phyloP scores from a whole-genome alignment of 148 eudicot genomes.

The Bassia scoparia region DNA sequence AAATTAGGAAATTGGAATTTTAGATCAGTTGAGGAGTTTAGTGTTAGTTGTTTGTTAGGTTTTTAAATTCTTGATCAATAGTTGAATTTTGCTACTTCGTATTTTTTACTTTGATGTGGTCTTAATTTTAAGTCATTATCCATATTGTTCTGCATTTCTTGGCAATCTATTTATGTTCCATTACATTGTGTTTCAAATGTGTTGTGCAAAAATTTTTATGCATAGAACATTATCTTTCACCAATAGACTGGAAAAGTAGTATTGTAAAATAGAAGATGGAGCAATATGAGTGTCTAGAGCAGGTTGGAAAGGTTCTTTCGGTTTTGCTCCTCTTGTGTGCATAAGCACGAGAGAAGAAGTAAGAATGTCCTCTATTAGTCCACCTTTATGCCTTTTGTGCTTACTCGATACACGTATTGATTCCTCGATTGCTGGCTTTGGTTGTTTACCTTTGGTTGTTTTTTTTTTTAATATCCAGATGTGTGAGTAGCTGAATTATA shows the following conservation, averaged over 20 bases:
- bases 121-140: slow-evolving; percentile 8
- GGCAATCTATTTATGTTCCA: slow-evolving; percentile 9
- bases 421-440: slow-evolving; percentile 8
- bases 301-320: slow-evolving; percentile 92
- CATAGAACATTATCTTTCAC: slow-evolving; percentile 5
- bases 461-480: too few species aligned
- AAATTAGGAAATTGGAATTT: too few species aligned
- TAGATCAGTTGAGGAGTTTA: too few species aligned
- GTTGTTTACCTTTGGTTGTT: slow-evolving; percentile 17
- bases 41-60: too few species aligned
- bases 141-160: background rate
- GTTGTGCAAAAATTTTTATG: background rate
- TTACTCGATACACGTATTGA: background rate
- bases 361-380: slow-evolving; percentile 25
- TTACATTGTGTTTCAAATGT: background rate
- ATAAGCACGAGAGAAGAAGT: slow-evolving; percentile 95
- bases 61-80: background rate
- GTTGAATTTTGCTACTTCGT: background rate
- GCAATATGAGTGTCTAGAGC: slow-evolving; percentile 86
- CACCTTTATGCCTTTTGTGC: background rate
- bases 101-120: background rate
- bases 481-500: too few species aligned
- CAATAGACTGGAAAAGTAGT: background rate
- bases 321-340: slow-evolving; percentile 88
- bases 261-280: slow-evolving; percentile 47